Base-by-base conservation (phyloP, 192 early-diverging fungal species). In the Gryganskiella cystojenkinii region DNA sequence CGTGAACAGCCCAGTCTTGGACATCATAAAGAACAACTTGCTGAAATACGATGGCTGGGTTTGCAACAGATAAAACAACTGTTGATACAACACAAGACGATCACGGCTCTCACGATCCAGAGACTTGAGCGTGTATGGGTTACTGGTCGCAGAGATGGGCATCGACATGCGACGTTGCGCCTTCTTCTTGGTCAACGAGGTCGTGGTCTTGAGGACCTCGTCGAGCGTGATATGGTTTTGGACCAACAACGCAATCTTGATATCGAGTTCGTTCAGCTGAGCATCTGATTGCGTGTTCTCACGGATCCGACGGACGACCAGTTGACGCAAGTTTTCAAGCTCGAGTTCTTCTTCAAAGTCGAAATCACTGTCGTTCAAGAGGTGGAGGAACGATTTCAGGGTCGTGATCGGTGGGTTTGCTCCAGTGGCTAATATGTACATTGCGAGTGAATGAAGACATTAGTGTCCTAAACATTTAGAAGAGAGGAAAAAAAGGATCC, bases 61-160 rank as follows among this genome's bases (percentile, higher is more conserved):
- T 82, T 99, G 98, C 42, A 99, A 86, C 55, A 99, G 61, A 71
- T 99, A 98, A 57, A 99, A 98, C 50, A 99, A 78, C 63, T 98
- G 88, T 80, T 97, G 94, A 82, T 99, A 99, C 10, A 90, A 78
- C 53, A 92, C 92, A 17, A 94, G 70, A 45, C 89, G 87, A 55
- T 82, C 70, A n/a, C 92, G 79, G 42, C 90, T 93, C 66, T 93
- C 93, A 73, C 96, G 95, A 78, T 99, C 97, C 53, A 92, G 82
- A 33, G 89, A 90, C 45, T 89, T 91, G 42, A 95, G 84, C 51
- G 92, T 91, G 50, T 89, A 90, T 13, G 85, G 87, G 5, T 85
- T 85, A 25, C 61, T 81, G 5, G 75, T 71, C 2, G 76, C 63
- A 30, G 82, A 72, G n/a, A 73, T 43, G 28, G 87, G 46, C 62